Percentiles rank a stretch among this genome's conserved stretches.
These are phyloP conservation scores for Malassezia sp. DNA, from an alignment of 1,284 basidiomycete genomes.

Conservation along the genomic window DNA sequence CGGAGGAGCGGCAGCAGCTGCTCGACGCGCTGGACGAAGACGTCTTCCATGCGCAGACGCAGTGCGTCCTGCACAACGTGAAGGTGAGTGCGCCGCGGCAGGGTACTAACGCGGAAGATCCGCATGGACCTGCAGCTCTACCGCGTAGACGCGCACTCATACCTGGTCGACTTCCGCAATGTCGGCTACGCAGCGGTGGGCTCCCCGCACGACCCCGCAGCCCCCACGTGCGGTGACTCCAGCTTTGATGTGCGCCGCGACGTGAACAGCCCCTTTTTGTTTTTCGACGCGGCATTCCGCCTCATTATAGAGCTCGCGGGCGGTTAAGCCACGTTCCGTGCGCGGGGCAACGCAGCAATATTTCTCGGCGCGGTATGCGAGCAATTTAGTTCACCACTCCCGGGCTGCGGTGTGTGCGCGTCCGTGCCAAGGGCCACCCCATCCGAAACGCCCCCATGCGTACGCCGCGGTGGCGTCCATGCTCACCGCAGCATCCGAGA, in stretches of 20 bases:
- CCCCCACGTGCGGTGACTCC: neutral
- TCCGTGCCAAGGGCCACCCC: no score
- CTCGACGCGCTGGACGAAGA: conserved; percentile 50
- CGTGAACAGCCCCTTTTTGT: conserved; percentile 77
- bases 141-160: conserved; percentile 87
- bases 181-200: conserved; percentile 65
- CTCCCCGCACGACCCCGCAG: neutral
- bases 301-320: conserved; percentile 48
- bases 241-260: conserved; percentile 56
- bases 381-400: no score
- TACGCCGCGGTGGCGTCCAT: neutral
- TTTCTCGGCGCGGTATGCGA: no score
- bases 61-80: conserved; percentile 51
- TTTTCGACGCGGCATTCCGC: conserved; percentile 80
- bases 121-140: conserved; percentile 96
- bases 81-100: no score
- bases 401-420: no score
- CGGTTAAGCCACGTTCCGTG: conserved; percentile 8
- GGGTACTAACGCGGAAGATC: no score
- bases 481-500: conserved; percentile 4
- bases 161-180: conserved; percentile 95
- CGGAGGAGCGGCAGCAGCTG: conserved; percentile 43
- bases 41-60: conserved; percentile 87
- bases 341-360: neutral
- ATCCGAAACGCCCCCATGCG: conserved; percentile 1